Evolutionary conservation across 2,329 filamentous ascomycete genomes (phyloP).

Genomic region (Fusarium praegraminearum): DNA sequence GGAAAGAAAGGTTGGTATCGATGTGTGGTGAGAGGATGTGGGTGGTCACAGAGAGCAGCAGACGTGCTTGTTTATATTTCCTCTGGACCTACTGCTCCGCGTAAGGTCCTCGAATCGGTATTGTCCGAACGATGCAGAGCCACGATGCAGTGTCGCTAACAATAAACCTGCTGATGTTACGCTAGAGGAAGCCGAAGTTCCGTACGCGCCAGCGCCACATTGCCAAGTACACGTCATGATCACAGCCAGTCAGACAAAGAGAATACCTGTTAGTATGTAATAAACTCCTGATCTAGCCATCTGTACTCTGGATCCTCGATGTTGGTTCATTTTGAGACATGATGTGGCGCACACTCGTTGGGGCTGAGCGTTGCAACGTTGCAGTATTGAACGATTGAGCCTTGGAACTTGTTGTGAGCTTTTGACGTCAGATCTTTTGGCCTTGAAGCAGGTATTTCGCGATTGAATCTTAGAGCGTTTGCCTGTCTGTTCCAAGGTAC

Average conservation of each 20-base stretch:
- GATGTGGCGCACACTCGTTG: background rate
- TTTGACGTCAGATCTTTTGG: background rate
- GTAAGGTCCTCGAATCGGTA: background rate
- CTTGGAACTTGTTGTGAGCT: background rate
- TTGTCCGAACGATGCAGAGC: background rate
- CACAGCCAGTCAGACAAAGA: background rate
- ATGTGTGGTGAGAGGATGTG: background rate
- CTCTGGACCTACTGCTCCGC: no score
- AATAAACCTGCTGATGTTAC: background rate
- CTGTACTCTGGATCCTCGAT: background rate
- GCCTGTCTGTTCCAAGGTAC: background rate
- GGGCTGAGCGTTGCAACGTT: background rate
- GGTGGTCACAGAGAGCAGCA: background rate
- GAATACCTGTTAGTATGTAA: background rate
- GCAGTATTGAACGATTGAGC: background rate
- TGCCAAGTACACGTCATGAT: background rate
- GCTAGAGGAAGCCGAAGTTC: background rate
- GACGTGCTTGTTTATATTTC: background rate
- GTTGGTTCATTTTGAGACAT: background rate
- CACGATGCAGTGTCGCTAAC: background rate
- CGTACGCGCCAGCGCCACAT: background rate
- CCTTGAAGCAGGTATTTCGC: background rate
- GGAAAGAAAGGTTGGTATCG: background rate
- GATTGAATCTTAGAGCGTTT: no score
- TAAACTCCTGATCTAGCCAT: background rate